Percentiles rank a stretch among this genome's conserved stretches.
phyloP scores from a whole-genome alignment of 2,329 filamentous ascomycete genomes.

The Beauveria sp. region DNA sequence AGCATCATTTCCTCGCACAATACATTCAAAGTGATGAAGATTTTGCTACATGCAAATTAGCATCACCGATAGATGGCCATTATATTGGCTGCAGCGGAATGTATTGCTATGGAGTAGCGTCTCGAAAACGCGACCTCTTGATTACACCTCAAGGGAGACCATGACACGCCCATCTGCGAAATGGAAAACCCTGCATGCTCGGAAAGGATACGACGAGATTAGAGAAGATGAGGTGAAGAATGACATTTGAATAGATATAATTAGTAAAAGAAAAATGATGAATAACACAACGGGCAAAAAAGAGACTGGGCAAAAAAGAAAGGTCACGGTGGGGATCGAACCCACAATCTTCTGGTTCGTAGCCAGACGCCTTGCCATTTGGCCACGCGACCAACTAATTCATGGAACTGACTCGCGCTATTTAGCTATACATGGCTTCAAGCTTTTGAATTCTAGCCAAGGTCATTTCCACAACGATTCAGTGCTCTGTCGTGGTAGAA shows the following conservation, averaged over 20 bases:
- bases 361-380: slow-evolving; percentile 13
- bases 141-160: background rate
- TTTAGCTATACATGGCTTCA: background rate
- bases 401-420: background rate
- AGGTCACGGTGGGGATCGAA: slow-evolving; percentile 13
- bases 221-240: background rate
- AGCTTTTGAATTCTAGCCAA: too few relatives aligned
- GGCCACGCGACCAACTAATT: slow-evolving; percentile 10
- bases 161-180: too few relatives aligned
- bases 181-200: too few relatives aligned
- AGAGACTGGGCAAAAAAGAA: background rate
- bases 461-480: too few relatives aligned
- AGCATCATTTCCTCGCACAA: background rate
- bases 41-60: background rate
- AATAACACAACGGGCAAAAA: too few relatives aligned
- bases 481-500: too few relatives aligned
- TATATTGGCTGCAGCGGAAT: slow-evolving; percentile 3
- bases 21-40: background rate
- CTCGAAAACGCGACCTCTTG: background rate
- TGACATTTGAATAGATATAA: background rate
- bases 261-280: background rate
- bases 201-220: background rate
- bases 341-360: slow-evolving; percentile 13
- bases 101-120: slow-evolving; percentile 7
- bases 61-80: background rate